Base-by-base conservation (phyloP, 2,329 filamentous ascomycete species). In the Talaromyces sp. region DNA sequence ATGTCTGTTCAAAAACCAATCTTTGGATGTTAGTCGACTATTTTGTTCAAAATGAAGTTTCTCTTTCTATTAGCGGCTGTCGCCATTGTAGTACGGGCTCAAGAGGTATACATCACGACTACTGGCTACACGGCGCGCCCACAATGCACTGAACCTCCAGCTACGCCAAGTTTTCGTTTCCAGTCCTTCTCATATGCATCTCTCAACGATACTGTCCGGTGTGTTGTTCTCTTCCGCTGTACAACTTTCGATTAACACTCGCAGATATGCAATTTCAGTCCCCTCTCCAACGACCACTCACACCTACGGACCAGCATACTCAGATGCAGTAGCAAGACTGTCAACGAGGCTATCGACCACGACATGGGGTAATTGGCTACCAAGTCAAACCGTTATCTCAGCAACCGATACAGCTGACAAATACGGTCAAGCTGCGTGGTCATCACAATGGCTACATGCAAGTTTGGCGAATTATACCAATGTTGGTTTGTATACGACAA, bases 401-500 rank as follows among this genome's bases (percentile, higher is more conserved):
- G 74, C 73, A 8, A 74, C 69, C 35, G 73, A 76, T 52, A 70
- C 67, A 2, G 54, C 65, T 1, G 71, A 77, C 43, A 69, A 70
- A 8, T 78, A 77, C 64, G 76, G 75, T 8, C 72, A 77, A 67
- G 73, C 74, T 10, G 76, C 76, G 2, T 79, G 75, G 74, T 74
- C 74, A 3, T 73, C 73, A 1, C 69, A 76, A 63, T 78, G 77
- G 77, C 47, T 69, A 31, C 50, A 67, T 8, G 74, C 73, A 7
- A 70, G 72, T 47, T 66, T 75, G 2, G 67, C 70, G 7, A 74
- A 77, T 49, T 77, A 76, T 56, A 76, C 74, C 1, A 68, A 74
- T 17, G 72, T 73, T n/a, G 72, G 73, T 1, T 67, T 81, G n/a
- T 80, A 81, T 67, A 78, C 78, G 2, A 85, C 85, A 0, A 87